Conservation (phyloP, 2,329 filamentous ascomycete species). For the Furcasterigmium sp. region DNA sequence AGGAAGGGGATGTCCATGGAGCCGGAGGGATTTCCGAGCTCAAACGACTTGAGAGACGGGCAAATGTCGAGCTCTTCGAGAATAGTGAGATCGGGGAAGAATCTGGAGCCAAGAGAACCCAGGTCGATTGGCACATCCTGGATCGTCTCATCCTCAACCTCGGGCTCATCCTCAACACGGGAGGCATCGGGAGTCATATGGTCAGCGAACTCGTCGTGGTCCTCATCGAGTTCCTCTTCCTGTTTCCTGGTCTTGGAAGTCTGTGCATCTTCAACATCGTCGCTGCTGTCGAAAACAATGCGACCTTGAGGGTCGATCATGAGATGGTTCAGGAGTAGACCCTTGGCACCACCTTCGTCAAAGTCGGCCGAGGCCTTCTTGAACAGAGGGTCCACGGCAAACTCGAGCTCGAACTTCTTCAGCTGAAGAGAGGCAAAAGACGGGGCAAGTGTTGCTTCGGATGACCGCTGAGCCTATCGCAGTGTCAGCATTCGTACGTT, state of each 20-base stretch:
- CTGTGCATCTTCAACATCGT: slow-evolving; percentile 62
- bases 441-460: slow-evolving; percentile 87
- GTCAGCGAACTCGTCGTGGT: slow-evolving; percentile 27
- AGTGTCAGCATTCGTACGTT: too few species aligned
- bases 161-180: slow-evolving; percentile 9
- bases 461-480: slow-evolving; percentile 61
- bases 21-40: slow-evolving; percentile 79
- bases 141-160: slow-evolving; percentile 31
- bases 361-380: slow-evolving; percentile 99
- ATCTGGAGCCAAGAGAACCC: slow-evolving; percentile 65
- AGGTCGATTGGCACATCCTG: slow-evolving; percentile 72
- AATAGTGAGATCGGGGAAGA: slow-evolving; percentile 74
- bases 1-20: slow-evolving; percentile 88
- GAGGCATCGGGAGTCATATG: slow-evolving; percentile 16
- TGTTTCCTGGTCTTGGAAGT: slow-evolving; percentile 29
- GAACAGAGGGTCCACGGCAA: slow-evolving; percentile 95
- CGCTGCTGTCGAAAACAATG: slow-evolving; percentile 97
- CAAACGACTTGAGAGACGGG: slow-evolving; percentile 89
- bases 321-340: slow-evolving; percentile 90
- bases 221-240: slow-evolving; percentile 31
- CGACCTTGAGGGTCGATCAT: slow-evolving; percentile 87
- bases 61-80: slow-evolving; percentile 89
- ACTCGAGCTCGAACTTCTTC: slow-evolving; percentile 97
- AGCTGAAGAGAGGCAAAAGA: slow-evolving; percentile 85
- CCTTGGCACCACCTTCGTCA: slow-evolving; percentile 95